Percentiles rank a stretch among this genome's conserved stretches.
Conservation (phyloP, 345 rosid genomes). For the Psidium guajava region DNA sequence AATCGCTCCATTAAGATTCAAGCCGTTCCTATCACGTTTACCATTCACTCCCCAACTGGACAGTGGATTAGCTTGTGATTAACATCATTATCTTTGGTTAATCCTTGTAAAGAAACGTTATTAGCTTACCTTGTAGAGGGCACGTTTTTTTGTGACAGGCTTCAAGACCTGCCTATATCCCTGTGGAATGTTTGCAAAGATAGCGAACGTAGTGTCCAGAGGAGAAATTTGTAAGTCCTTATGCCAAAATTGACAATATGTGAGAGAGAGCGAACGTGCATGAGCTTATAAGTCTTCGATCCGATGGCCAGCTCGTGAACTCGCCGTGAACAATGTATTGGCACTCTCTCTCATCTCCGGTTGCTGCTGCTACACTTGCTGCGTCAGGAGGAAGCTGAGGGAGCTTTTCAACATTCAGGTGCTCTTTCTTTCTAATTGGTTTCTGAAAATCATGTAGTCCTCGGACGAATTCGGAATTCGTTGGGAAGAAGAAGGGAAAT, state of each 20-base stretch:
- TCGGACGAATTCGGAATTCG: not conserved
- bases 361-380: slow-evolving; percentile 94
- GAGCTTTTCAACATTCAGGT: slow-evolving; percentile 73
- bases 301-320: slow-evolving; percentile 58
- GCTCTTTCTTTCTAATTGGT: slow-evolving; percentile 4
- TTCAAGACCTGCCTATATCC: slow-evolving; percentile 72
- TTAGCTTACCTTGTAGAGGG: not conserved
- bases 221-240: slow-evolving; percentile 64
- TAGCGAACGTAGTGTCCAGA: slow-evolving; percentile 59
- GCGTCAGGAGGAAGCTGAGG: slow-evolving; percentile 77
- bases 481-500: not conserved
- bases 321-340: slow-evolving; percentile 71
- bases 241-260: not conserved
- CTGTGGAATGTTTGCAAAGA: slow-evolving; percentile 70
- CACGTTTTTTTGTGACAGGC: slow-evolving; percentile 28
- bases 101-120: not conserved
- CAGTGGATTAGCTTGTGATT: not conserved
- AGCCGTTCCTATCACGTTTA: not conserved
- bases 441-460: not conserved
- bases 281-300: slow-evolving; percentile 1
- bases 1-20: not conserved
- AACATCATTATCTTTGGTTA: not conserved
- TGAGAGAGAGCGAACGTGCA: not conserved
- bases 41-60: not conserved
- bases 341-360: slow-evolving; percentile 74